Evolutionary conservation across 495 filamentous ascomycete genomes (phyloP).

Genomic region (Annulohypoxylon moriforme): DNA sequence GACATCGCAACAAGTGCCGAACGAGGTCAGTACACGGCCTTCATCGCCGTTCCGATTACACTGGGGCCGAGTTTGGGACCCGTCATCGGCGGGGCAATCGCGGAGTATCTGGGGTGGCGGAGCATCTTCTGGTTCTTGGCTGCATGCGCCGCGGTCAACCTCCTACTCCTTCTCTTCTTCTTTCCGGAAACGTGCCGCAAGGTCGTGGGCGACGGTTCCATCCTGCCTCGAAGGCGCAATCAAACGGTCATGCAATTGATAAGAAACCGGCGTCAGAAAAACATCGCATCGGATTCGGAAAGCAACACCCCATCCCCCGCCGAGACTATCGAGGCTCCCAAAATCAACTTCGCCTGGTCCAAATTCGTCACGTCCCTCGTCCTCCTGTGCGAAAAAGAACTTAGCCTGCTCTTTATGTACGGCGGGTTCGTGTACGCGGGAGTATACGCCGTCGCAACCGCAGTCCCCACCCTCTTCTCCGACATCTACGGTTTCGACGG

Average conservation of each 20-base stretch:
- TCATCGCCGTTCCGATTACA: slow-evolving; percentile 51
- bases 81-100: slow-evolving; percentile 70
- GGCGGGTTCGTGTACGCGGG: slow-evolving; percentile 67
- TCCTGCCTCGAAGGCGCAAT: slow-evolving; percentile 56
- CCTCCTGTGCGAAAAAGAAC: slow-evolving; percentile 71
- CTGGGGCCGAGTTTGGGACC: slow-evolving; percentile 67
- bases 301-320: slow-evolving; percentile 45
- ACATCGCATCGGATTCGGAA: slow-evolving; percentile 68
- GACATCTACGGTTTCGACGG: slow-evolving; percentile 67
- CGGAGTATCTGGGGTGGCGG: slow-evolving; percentile 72
- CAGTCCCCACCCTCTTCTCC: slow-evolving; percentile 56
- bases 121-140: slow-evolving; percentile 76
- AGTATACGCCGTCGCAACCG: slow-evolving; percentile 65
- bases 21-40: slow-evolving; percentile 60
- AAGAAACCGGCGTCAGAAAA: slow-evolving; percentile 54
- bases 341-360: slow-evolving; percentile 52
- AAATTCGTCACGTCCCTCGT: slow-evolving; percentile 71
- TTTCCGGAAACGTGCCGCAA: slow-evolving; percentile 71
- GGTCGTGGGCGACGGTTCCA: slow-evolving; percentile 73
- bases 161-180: slow-evolving; percentile 56
- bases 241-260: slow-evolving; percentile 52
- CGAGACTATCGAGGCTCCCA: slow-evolving; percentile 49
- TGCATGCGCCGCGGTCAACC: slow-evolving; percentile 60
- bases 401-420: slow-evolving; percentile 65
- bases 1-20: slow-evolving; percentile 65